phyloP scores from a whole-genome alignment of 2,329 filamentous ascomycete species.

The Clarireedia homoeocarpa region DNA sequence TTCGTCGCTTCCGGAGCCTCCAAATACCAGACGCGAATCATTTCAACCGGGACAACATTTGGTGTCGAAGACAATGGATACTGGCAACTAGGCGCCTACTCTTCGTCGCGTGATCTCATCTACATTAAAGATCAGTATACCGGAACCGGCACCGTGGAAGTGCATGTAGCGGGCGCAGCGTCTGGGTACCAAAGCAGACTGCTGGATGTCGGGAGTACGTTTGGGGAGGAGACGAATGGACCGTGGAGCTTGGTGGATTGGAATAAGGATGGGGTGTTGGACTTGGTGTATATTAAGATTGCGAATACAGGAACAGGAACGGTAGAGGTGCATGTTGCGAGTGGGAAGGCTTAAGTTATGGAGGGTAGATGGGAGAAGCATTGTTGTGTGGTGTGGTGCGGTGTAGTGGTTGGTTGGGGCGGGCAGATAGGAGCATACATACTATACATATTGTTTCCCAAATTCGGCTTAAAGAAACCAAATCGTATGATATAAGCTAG shows the following conservation, averaged over 20 bases:
- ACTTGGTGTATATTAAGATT: constrained; percentile 9
- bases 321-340: constrained; percentile 8
- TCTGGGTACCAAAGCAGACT: background rate
- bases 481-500: no score
- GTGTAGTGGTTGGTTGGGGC: no score
- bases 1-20: constrained; percentile 5
- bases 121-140: constrained; percentile 10
- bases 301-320: constrained; percentile 5
- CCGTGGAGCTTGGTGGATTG: constrained; percentile 6
- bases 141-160: background rate
- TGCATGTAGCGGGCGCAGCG: constrained; percentile 1
- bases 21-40: background rate
- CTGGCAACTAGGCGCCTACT: constrained; percentile 3
- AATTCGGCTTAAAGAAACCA: no score
- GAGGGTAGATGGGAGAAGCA: no score
- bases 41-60: constrained; percentile 2
- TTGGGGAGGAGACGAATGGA: constrained; percentile 5
- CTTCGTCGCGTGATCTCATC: background rate
- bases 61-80: background rate
- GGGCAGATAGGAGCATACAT: no score
- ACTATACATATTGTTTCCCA: no score
- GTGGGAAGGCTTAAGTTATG: background rate
- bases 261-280: constrained; percentile 5
- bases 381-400: no score
- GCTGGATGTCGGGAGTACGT: constrained; percentile 2